Percentiles rank a stretch among this genome's conserved stretches.
These are phyloP conservation scores for Flaveria floridana DNA, from an alignment of 140 eudicot genomes.

Conservation along the genomic window DNA sequence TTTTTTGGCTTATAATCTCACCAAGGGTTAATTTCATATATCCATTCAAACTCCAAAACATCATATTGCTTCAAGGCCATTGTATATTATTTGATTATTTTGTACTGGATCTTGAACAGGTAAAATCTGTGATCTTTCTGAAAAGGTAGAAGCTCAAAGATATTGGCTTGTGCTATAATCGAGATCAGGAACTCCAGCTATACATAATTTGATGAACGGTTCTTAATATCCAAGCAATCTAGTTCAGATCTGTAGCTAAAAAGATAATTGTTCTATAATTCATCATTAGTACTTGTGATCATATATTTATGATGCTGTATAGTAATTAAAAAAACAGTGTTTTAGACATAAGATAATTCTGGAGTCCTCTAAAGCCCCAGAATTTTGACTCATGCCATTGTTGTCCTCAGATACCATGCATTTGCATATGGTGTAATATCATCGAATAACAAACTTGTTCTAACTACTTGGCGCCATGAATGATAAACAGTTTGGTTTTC, in stretches of 20 bases:
- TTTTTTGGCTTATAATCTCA: background rate
- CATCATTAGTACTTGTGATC: slow-evolving; percentile 29
- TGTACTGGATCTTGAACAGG: background rate
- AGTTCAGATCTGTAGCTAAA: slow-evolving; percentile 27
- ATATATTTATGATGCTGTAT: slow-evolving; percentile 43
- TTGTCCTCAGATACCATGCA: background rate
- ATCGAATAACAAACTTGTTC: slow-evolving; percentile 16
- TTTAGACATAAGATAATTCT: slow-evolving; percentile 39
- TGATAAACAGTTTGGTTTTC: background rate
- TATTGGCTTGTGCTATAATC: background rate
- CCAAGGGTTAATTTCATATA: background rate
- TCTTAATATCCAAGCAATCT: slow-evolving; percentile 19
- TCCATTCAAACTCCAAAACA: background rate
- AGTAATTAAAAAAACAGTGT: slow-evolving; percentile 31
- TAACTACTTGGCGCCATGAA: slow-evolving; percentile 14
- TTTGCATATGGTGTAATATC: background rate
- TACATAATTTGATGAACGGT: slow-evolving; percentile 23
- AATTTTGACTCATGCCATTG: slow-evolving; percentile 27
- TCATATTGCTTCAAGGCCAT: background rate
- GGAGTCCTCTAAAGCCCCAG: slow-evolving; percentile 29
- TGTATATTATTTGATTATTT: background rate
- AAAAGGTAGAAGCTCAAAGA: slow-evolving; percentile 18
- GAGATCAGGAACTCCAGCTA: slow-evolving; percentile 10
- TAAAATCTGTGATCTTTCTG: background rate
- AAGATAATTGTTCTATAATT: slow-evolving; percentile 26